Evolutionary conservation across 768 basidiomycete species (phyloP).

Genomic region (Paxillus involutus): DNA sequence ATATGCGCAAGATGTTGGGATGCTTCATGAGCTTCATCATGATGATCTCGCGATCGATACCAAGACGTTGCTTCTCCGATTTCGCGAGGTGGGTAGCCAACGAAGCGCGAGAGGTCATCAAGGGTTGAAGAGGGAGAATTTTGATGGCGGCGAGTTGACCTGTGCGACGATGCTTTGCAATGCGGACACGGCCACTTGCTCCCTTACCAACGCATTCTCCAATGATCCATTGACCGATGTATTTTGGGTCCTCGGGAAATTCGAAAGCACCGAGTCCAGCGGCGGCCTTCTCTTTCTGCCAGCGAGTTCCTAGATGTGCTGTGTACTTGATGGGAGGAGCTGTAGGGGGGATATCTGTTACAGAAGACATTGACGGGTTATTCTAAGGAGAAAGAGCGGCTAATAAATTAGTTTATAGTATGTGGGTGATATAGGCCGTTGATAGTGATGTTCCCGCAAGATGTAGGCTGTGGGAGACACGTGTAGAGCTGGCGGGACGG

Average conservation of each 20-base stretch:
- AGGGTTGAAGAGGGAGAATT: conserved; percentile 83
- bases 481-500: conserved; percentile 8
- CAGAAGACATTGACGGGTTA: conserved; percentile 24
- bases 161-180: conserved; percentile 82
- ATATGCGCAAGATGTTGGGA: conserved; percentile 93
- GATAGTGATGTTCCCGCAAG: conserved; percentile 14
- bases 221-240: conserved; percentile 89
- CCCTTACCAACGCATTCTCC: conserved; percentile 95
- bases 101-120: conserved; percentile 71
- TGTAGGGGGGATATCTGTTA: conserved; percentile 57
- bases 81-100: conserved; percentile 66
- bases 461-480: neutral
- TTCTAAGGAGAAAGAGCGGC: neutral
- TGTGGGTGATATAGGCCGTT: conserved; percentile 5
- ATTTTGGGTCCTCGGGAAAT: conserved; percentile 79
- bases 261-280: conserved; percentile 76
- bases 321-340: conserved; percentile 72
- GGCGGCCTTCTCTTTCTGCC: conserved; percentile 86
- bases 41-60: conserved; percentile 92
- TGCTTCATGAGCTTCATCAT: conserved; percentile 99
- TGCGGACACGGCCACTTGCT: conserved; percentile 91
- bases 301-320: conserved; percentile 75
- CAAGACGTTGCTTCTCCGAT: conserved; percentile 78
- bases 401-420: conserved; percentile 12
- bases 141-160: conserved; percentile 95